These are phyloP conservation scores for Penicillium ucsense DNA, from an alignment of 495 filamentous ascomycete species.

Conservation along the genomic window DNA sequence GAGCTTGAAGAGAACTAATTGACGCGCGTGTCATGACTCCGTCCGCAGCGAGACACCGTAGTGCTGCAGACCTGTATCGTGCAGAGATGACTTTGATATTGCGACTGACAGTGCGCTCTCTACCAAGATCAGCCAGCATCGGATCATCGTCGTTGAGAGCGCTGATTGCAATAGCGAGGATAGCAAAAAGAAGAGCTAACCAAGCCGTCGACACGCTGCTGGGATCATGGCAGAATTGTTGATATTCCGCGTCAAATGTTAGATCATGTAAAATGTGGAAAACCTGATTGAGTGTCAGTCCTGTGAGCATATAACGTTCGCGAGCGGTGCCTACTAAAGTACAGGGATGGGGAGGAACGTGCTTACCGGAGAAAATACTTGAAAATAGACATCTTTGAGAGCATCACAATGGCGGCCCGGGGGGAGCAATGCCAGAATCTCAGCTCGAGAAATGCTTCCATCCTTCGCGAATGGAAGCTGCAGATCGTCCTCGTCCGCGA, in stretches of 20 bases:
- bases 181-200: slow-evolving; percentile 36
- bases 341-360: slow-evolving; percentile 2
- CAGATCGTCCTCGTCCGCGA: slow-evolving; percentile 30
- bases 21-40: slow-evolving; percentile 34
- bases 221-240: slow-evolving; percentile 34
- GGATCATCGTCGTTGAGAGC: slow-evolving; percentile 36
- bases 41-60: slow-evolving; percentile 36
- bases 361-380: slow-evolving; percentile 28
- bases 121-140: slow-evolving; percentile 31
- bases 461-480: slow-evolving; percentile 25
- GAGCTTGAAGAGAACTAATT: slow-evolving; percentile 38
- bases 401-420: slow-evolving; percentile 30
- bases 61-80: slow-evolving; percentile 34
- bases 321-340: background rate
- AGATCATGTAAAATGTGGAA: slow-evolving; percentile 40
- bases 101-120: slow-evolving; percentile 29
- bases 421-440: slow-evolving; percentile 26
- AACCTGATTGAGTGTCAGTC: slow-evolving; percentile 8
- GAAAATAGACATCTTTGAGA: slow-evolving; percentile 32
- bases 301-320: too few species aligned
- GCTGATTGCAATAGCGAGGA: slow-evolving; percentile 35
- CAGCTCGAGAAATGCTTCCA: slow-evolving; percentile 19
- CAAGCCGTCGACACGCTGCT: slow-evolving; percentile 30
- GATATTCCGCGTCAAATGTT: slow-evolving; percentile 39
- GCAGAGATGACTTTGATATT: slow-evolving; percentile 34